phyloP scores from a whole-genome alignment of 2,329 filamentous ascomycete species.

The Aspergillus spinulosporus region DNA sequence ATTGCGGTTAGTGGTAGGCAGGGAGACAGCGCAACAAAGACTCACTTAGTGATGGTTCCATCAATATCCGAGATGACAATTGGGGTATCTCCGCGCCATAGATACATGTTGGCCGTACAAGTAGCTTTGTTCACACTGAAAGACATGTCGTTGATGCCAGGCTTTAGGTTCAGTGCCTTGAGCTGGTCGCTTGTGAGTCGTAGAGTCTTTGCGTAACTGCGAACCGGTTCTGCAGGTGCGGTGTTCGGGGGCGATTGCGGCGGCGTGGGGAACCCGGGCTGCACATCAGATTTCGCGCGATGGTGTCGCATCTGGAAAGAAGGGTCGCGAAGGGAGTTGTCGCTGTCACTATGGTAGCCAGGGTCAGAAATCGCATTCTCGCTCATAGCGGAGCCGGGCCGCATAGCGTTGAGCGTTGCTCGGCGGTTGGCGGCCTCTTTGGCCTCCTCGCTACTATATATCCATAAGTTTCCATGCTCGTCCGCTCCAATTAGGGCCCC shows the following conservation, averaged over 20 bases:
- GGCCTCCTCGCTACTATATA: constrained; percentile 95
- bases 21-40: neutral
- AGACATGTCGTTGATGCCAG: constrained; percentile 88
- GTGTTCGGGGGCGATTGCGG: constrained; percentile 53
- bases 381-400: constrained; percentile 53
- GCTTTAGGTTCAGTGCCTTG: constrained; percentile 76
- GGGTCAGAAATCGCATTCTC: constrained; percentile 89
- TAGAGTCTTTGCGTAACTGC: constrained; percentile 95
- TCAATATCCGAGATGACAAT: constrained; percentile 99
- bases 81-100: constrained; percentile 87
- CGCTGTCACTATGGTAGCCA: constrained; percentile 89
- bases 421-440: constrained; percentile 81
- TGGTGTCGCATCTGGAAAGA: constrained; percentile 51
- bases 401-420: constrained; percentile 54
- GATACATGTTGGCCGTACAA: constrained; percentile 87
- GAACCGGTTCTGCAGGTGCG: constrained; percentile 65
- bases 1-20: constrained; percentile 21
- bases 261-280: constrained; percentile 64
- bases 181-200: constrained; percentile 93
- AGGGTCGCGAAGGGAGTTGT: constrained; percentile 67
- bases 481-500: constrained; percentile 93
- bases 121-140: constrained; percentile 96
- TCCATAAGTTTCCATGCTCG: constrained; percentile 95
- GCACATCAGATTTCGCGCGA: constrained; percentile 66
- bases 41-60: constrained; percentile 89